phyloP scores from a whole-genome alignment of 208 protist genomes.

The Pavlovales sp. region DNA sequence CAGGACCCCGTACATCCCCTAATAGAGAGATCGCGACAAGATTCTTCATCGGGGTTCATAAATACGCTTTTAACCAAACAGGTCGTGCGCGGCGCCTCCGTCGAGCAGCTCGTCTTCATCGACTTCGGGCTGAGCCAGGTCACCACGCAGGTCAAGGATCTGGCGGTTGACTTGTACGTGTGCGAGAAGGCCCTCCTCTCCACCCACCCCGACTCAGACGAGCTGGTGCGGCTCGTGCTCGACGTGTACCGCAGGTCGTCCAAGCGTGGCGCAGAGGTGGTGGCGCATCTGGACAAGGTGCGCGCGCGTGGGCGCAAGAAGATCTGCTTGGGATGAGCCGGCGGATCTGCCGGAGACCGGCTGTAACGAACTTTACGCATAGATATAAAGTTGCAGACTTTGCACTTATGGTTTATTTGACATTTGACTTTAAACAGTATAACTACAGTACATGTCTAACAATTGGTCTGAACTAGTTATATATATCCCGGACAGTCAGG shows the following conservation, averaged over 20 bases:
- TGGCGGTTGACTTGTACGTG: slow-evolving; percentile 96
- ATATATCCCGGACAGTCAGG: no score
- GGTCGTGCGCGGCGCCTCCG: neutral
- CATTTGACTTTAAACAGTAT: no score
- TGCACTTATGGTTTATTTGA: no score
- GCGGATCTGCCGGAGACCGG: no score
- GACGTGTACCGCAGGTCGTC: neutral
- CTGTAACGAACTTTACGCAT: no score
- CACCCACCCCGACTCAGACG: slow-evolving; percentile 79
- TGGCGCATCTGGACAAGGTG: neutral
- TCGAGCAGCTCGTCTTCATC: slow-evolving; percentile 69
- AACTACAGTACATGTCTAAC: no score
- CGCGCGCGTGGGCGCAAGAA: neutral
- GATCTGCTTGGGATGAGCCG: neutral
- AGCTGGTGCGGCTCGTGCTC: slow-evolving; percentile 35
- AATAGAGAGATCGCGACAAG: no score
- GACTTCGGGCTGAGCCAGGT: slow-evolving; percentile 92
- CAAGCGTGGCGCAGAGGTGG: neutral
- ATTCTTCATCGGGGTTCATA: no score
- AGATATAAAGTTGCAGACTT: no score
- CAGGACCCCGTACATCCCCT: no score
- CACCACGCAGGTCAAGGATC: slow-evolving; percentile 82
- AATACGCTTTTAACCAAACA: no score
- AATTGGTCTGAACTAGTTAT: no score
- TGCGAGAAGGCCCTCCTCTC: slow-evolving; percentile 88